Conservation (phyloP, 768 basidiomycete species). For the Amanita subjunquillea region DNA sequence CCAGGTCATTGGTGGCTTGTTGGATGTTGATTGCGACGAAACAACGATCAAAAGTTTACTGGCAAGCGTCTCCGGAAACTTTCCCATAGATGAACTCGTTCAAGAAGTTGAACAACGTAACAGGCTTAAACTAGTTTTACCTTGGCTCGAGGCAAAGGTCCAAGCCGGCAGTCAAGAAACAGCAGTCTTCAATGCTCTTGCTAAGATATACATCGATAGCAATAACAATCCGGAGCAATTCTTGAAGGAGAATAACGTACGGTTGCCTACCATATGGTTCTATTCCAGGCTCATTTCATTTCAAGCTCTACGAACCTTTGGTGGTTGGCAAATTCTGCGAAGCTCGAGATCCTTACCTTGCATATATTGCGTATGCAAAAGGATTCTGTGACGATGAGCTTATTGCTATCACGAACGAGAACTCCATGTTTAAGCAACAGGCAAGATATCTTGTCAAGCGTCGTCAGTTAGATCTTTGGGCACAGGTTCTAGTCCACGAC, state of each 20-base stretch:
- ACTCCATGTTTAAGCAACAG: conserved; percentile 99
- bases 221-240: conserved; percentile 98
- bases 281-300: conserved; percentile 7
- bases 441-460: conserved; percentile 96
- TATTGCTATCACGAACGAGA: conserved; percentile 94
- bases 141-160: conserved; percentile 93
- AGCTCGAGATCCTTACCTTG: conserved; percentile 94
- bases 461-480: conserved; percentile 92
- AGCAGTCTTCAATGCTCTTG: conserved; percentile 92
- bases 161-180: conserved; percentile 91
- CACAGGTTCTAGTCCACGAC: conserved; percentile 81
- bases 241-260: conserved; percentile 96
- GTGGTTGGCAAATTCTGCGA: conserved; percentile 99
- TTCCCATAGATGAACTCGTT: conserved; percentile 97
- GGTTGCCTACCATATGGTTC: conserved; percentile 16
- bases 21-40: conserved; percentile 99
- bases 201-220: conserved; percentile 98
- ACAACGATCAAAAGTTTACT: conserved; percentile 90
- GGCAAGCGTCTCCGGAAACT: conserved; percentile 89
- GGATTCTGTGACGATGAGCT: conserved; percentile 98
- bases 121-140: conserved; percentile 90
- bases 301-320: conserved; percentile 87
- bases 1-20: conserved; percentile 90
- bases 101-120: conserved; percentile 96
- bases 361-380: conserved; percentile 98